Base-by-base conservation (phyloP, 2,329 filamentous ascomycete genomes). In the Monilinia laxa region DNA sequence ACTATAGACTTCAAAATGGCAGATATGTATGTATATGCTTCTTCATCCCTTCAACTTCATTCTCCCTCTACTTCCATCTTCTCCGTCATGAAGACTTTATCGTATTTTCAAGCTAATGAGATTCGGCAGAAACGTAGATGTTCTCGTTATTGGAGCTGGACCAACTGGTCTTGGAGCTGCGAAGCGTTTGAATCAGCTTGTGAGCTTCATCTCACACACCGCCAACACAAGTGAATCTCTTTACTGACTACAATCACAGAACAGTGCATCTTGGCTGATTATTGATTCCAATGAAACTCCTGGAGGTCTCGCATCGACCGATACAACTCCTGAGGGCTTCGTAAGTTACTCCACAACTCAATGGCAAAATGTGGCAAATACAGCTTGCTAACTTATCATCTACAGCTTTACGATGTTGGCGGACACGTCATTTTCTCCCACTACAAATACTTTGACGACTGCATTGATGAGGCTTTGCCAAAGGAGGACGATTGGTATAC, bases 371-470 rank as follows among this genome's bases (percentile, higher is more conserved):
- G 42, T 63, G 66, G 54, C 53, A 38, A 20, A 68, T 59, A 18
- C 14, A 40, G 55, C n/a, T 49, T 49, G 45, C 75, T 73, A 62
- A 73, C 69, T 62, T 31, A 23, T 2, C 54, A 38, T 68, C 28
- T 77, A 51, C 47, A 97, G 94, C 87, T 99, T 76, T 99, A 97
- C 86, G 95, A 99, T 82, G 95, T 99, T 54, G 79, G 83, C 62
- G 82, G 83, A 52, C 81, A 77, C 59, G 78, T 86, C 67, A 77
- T 84, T 51, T 83, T 86, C 72, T 75, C 78, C 38, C 81, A 85
- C 87, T 99, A 99, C 90, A 97, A 97, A 84, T 99, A 99, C 88
- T 99, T 99, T 80, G 95, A 99, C 82, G 95, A 99, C 84, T 96
- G 92, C 84, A 90, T 99, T 78, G 87, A 98, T 79, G 95, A 99